Conservation (phyloP, 2,329 filamentous ascomycete genomes). For the Delphinella strobiligena region DNA sequence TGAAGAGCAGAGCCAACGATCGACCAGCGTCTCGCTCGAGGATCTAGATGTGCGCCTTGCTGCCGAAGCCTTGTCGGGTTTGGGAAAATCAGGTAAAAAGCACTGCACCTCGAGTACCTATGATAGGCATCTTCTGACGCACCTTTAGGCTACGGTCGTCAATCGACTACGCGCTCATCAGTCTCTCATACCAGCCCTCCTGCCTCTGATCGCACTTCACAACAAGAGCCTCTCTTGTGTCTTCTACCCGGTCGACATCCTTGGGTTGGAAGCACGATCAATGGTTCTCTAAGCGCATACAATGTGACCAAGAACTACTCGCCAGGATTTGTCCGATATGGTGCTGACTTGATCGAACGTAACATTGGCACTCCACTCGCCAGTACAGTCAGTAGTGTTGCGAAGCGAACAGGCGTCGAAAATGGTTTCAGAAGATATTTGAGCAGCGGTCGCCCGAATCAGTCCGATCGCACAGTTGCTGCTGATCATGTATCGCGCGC, state of each 20-base stretch:
- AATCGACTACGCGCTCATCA: constrained; percentile 20
- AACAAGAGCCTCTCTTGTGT: constrained; percentile 70
- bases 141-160: constrained; percentile 34
- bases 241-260: constrained; percentile 83
- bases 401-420: constrained; percentile 77
- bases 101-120: too few relatives aligned
- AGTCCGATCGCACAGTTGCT: constrained; percentile 33
- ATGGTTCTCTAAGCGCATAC: constrained; percentile 74
- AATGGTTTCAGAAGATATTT: constrained; percentile 78
- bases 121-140: too few relatives aligned
- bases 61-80: constrained; percentile 37
- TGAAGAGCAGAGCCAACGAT: constrained; percentile 24
- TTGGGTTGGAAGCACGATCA: constrained; percentile 63
- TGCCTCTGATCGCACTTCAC: constrained; percentile 33
- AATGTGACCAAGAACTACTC: constrained; percentile 82
- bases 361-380: constrained; percentile 72
- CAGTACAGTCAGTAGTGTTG: constrained; percentile 74
- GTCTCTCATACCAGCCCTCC: constrained; percentile 14
- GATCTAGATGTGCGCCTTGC: constrained; percentile 37
- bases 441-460: constrained; percentile 37
- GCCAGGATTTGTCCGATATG: constrained; percentile 71
- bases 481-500: constrained; percentile 14
- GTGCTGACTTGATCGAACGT: constrained; percentile 81
- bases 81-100: constrained; percentile 35
- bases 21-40: constrained; percentile 34